Evolutionary conservation across 495 filamentous ascomycete species (phyloP).

Genomic region (Penicillium cosmopolitanum): DNA sequence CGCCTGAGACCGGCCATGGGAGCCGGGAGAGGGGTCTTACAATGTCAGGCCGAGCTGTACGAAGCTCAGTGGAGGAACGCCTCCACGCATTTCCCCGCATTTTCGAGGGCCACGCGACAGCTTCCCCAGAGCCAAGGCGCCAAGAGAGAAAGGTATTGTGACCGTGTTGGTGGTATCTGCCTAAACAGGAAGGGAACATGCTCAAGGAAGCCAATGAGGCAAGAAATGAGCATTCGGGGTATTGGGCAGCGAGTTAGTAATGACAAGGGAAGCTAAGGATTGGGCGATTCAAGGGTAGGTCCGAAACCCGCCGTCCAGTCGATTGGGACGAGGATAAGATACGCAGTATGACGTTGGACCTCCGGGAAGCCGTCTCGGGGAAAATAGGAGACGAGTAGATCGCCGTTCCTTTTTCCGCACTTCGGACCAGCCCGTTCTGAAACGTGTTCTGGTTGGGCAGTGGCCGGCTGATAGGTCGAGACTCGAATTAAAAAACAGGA

Average conservation of each 20-base stretch:
- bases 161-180: background rate
- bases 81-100: conserved; percentile 33
- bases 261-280: background rate
- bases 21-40: background rate
- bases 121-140: conserved; percentile 37
- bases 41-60: conserved; percentile 1
- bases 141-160: conserved; percentile 15
- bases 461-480: conserved; percentile 22
- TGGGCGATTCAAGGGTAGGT: background rate
- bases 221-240: conserved; percentile 12
- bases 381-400: conserved; percentile 32
- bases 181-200: background rate
- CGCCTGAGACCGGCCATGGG: background rate
- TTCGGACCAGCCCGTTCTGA: conserved; percentile 29
- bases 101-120: conserved; percentile 29
- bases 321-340: conserved; percentile 3
- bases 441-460: conserved; percentile 23
- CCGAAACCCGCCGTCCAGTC: conserved; percentile 6
- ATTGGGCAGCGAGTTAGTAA: conserved; percentile 22
- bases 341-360: conserved; percentile 25
- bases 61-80: conserved; percentile 14
- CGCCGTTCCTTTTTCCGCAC: conserved; percentile 16
- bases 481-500: conserved; percentile 11
- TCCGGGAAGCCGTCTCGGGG: conserved; percentile 20
- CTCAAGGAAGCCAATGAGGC: background rate